Evolutionary conservation across 768 basidiomycete species (phyloP).

Genomic region (Dendrothele bispora): DNA sequence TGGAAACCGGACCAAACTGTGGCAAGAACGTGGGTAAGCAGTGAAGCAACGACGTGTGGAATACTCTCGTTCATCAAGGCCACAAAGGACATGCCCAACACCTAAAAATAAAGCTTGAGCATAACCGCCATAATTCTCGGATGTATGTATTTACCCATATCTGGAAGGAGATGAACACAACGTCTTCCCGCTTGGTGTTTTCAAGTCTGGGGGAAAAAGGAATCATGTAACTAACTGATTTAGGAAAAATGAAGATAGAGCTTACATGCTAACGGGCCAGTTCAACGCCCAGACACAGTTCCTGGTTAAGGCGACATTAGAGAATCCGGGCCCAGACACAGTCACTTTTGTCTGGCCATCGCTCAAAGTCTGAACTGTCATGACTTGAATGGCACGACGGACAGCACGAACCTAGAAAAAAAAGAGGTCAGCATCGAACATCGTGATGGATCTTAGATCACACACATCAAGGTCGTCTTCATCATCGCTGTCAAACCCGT

Average conservation of each 20-base stretch:
- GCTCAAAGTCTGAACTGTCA: constrained; percentile 12
- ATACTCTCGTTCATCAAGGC: constrained; percentile 70
- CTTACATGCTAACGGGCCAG: constrained; percentile 72
- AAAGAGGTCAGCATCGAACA: too few species aligned
- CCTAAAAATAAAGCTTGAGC: constrained; percentile 2
- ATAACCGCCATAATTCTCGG: constrained; percentile 40
- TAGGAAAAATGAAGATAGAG: constrained; percentile 10
- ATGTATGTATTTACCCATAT: constrained; percentile 53
- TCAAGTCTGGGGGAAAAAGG: constrained; percentile 44
- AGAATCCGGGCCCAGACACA: constrained; percentile 25
- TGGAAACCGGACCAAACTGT: constrained; percentile 76
- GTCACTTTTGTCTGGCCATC: constrained; percentile 25
- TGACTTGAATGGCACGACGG: constrained; percentile 2
- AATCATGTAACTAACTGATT: neutral
- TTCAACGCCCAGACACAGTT: constrained; percentile 62
- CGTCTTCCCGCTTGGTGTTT: constrained; percentile 76
- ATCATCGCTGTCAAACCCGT: constrained; percentile 1
- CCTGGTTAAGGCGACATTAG: constrained; percentile 37
- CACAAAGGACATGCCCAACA: constrained; percentile 17
- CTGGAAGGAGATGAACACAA: constrained; percentile 77
- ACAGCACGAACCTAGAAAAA: too few species aligned
- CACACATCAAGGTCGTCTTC: neutral
- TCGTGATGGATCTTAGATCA: too few species aligned
- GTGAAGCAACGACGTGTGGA: constrained; percentile 74
- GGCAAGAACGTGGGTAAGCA: constrained; percentile 71